Conservation (phyloP, 805 yeast genomes). For the Lachancea sp. region DNA sequence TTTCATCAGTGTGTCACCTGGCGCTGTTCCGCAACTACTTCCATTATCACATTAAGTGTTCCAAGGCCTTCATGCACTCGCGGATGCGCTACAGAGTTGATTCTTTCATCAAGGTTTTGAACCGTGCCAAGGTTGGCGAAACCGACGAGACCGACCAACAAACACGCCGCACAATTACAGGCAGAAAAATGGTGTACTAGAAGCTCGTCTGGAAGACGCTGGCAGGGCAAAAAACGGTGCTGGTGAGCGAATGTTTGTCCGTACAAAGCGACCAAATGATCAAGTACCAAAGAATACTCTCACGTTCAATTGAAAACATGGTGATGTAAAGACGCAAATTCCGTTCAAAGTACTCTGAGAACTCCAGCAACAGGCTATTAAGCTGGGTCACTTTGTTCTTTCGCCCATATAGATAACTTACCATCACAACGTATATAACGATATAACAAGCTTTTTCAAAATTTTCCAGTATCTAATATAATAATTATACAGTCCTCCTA, state of each 20-base stretch:
- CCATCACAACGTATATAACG: not conserved
- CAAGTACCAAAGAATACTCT: no score
- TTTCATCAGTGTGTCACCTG: constrained; percentile 65
- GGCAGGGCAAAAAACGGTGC: no score
- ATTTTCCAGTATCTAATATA: not conserved
- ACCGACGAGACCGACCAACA: constrained; percentile 42
- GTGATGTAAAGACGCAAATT: no score
- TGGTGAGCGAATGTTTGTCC: no score
- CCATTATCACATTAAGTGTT: constrained; percentile 97
- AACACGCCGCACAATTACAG: constrained; percentile 31
- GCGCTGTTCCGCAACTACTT: constrained; percentile 91
- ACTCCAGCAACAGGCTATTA: no score
- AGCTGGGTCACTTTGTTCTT: no score
- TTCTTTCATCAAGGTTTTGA: constrained; percentile 89
- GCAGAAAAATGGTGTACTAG: constrained; percentile 30
- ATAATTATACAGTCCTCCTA: not conserved
- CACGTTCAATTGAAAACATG: no score
- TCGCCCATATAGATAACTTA: no score
- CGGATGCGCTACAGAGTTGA: constrained; percentile 96
- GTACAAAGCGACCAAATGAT: no score
- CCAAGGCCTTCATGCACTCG: constrained; percentile 96
- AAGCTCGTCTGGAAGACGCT: not conserved
- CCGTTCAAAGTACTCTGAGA: no score
- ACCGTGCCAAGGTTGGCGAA: constrained; percentile 93
- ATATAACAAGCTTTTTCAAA: not conserved